A percentile compares a stretch with the other conserved stretches of the same genome.
Evolutionary conservation across 495 filamentous ascomycete genomes (phyloP).

Genomic region (Mytilinidion resinicola): DNA sequence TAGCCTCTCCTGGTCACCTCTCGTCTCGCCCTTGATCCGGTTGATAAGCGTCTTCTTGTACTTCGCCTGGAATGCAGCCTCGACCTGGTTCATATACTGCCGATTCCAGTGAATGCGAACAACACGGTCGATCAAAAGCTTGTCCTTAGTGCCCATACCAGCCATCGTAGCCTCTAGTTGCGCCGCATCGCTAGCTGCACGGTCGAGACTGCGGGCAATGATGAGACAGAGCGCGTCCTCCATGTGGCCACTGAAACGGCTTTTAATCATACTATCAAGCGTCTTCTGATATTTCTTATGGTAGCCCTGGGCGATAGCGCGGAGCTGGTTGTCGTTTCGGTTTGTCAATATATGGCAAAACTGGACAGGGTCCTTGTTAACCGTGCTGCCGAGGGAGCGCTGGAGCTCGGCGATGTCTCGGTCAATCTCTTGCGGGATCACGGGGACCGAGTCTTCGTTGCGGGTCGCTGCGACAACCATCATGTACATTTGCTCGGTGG

Average conservation of each 20-base stretch:
- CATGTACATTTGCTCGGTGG: slow-evolving; percentile 75
- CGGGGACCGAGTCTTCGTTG: slow-evolving; percentile 66
- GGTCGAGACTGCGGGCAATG: slow-evolving; percentile 68
- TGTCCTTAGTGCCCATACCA: slow-evolving; percentile 81
- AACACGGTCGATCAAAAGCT: slow-evolving; percentile 64
- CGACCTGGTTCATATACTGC: slow-evolving; percentile 62
- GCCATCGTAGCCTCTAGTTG: slow-evolving; percentile 80
- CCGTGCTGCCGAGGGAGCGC: slow-evolving; percentile 60
- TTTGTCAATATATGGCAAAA: slow-evolving; percentile 70
- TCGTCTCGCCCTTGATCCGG: slow-evolving; percentile 74
- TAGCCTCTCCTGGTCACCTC: slow-evolving; percentile 72
- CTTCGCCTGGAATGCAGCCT: slow-evolving; percentile 60
- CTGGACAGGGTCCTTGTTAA: slow-evolving; percentile 67
- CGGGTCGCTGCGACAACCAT: slow-evolving; percentile 65
- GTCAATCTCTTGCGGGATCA: slow-evolving; percentile 64
- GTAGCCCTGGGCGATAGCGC: slow-evolving; percentile 70
- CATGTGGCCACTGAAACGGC: slow-evolving; percentile 90
- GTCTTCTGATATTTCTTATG: slow-evolving; percentile 54
- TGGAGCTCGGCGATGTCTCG: slow-evolving; percentile 66
- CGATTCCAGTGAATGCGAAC: slow-evolving; percentile 76
- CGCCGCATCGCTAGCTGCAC: slow-evolving; percentile 72
- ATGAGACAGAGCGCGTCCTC: slow-evolving; percentile 74
- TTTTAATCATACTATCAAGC: slow-evolving; percentile 65
- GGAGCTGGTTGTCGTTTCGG: slow-evolving; percentile 69
- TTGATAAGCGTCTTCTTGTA: slow-evolving; percentile 55